phyloP scores from a whole-genome alignment of 2,329 filamentous ascomycete genomes.

The Fusarium sp. region DNA sequence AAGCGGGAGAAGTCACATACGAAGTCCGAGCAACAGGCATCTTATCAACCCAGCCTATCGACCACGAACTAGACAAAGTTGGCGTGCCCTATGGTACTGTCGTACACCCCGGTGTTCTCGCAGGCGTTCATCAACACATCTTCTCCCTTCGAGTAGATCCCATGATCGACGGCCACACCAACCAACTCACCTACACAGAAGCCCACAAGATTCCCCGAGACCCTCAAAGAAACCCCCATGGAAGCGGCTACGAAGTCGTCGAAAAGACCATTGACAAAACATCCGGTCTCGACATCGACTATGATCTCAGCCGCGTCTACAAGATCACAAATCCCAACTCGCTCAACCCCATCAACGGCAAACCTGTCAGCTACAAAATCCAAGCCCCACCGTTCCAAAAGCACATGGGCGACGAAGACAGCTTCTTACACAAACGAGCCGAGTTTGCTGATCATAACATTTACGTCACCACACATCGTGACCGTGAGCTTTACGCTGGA shows the following conservation, averaged over 20 bases:
- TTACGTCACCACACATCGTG: constrained; percentile 63
- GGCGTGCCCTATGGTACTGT: constrained; percentile 68
- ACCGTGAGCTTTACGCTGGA: constrained; percentile 63
- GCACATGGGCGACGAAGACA: constrained; percentile 60
- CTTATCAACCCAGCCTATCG: constrained; percentile 70
- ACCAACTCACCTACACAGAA: constrained; percentile 61
- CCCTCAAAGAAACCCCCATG: constrained; percentile 67
- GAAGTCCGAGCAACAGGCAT: constrained; percentile 76
- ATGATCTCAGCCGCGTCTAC: constrained; percentile 62
- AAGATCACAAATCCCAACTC: constrained; percentile 61
- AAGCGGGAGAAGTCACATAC: constrained; percentile 69
- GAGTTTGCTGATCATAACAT: constrained; percentile 61
- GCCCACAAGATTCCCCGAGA: constrained; percentile 55
- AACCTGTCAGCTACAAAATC: constrained; percentile 64
- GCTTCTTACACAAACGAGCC: constrained; percentile 57
- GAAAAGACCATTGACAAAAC: constrained; percentile 57
- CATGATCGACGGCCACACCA: constrained; percentile 65
- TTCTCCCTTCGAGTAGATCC: constrained; percentile 75
- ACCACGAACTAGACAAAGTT: constrained; percentile 65
- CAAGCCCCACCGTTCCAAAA: constrained; percentile 60
- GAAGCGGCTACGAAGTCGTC: constrained; percentile 69
- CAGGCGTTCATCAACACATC: constrained; percentile 77
- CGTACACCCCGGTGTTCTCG: constrained; percentile 72
- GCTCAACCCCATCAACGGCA: constrained; percentile 48
- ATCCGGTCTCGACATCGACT: constrained; percentile 58